Evolutionary conservation across 805 yeast species (phyloP).

Genomic region (Teunomyces cretensis): DNA sequence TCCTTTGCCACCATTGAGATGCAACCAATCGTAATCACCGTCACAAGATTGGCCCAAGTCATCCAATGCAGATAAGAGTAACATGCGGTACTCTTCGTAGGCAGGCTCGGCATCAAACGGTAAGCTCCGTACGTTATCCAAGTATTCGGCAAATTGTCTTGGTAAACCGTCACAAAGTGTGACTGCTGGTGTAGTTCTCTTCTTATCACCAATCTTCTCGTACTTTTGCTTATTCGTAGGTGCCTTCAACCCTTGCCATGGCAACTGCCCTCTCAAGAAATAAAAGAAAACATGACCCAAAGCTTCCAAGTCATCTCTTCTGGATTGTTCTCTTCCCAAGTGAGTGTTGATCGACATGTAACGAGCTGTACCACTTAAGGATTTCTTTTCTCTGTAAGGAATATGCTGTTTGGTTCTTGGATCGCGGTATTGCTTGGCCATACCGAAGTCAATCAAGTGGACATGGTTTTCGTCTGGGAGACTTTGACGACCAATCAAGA

Average conservation of each 20-base stretch:
- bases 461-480: conserved; percentile 63
- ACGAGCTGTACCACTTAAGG: conserved; percentile 81
- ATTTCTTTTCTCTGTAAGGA: conserved; percentile 77
- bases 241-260: conserved; percentile 90
- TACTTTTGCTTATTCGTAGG: conserved; percentile 82
- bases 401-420: conserved; percentile 79
- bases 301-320: conserved; percentile 81
- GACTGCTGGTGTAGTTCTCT: conserved; percentile 64
- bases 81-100: conserved; percentile 61
- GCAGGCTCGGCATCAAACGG: conserved; percentile 81
- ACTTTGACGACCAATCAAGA: conserved; percentile 65
- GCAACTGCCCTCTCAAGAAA: conserved; percentile 74
- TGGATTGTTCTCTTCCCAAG: conserved; percentile 77
- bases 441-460: conserved; percentile 79
- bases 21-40: conserved; percentile 80
- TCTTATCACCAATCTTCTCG: conserved; percentile 81
- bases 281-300: conserved; percentile 81
- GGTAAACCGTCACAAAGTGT: conserved; percentile 68
- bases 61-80: conserved; percentile 59
- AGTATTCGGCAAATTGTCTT: conserved; percentile 69
- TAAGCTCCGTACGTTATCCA: conserved; percentile 64
- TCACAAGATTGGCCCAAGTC: conserved; percentile 61
- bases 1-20: conserved; percentile 73
- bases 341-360: conserved; percentile 90
- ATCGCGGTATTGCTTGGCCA: conserved; percentile 84